Base-by-base conservation (phyloP, 2,329 filamentous ascomycete species). In the Aspergillus amoenus region DNA sequence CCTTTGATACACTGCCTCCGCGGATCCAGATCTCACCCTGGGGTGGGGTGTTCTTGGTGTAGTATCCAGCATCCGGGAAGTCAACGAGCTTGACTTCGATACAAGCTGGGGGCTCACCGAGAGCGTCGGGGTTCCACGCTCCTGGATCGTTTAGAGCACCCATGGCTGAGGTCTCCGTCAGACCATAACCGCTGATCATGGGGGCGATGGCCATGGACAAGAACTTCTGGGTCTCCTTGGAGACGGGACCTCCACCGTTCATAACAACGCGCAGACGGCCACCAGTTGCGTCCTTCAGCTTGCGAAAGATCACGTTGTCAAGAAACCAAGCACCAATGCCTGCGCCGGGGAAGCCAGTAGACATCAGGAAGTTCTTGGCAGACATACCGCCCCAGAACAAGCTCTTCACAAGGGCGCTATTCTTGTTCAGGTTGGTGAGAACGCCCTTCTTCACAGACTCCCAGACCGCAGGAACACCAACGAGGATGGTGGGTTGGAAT, bases 391-490 rank as follows among this genome's bases (percentile, higher is more conserved):
- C 84, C 85, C 85, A 88, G 82, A 99, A 99, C 61, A 97, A 77
- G 67, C 88, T 87, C 76, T 82, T 87, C 57, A 88, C 82, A 42
- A 97, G 57, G n/a, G 82, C 75, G 68, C 87, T 87, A 60, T 88
- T 84, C 57, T 83, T 79, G 70, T 90, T 88, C 59, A 97, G 87
- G 75, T 92, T 91, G 67, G 80, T 78, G 62, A 93, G 80, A 68
- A 99, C 90, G 54, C 94, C 94, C 81, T 99, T 99, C 81, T 92
- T 93, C 68, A 99, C 89, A 1, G 91, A 93, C 78, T 99, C 94
- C 93, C 93, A 99, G 32, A 99, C 89, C 57, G 95, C 93, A 2
- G 94, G 94, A 3, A 99, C 94, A 73, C 94, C 94, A 40, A 97
- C 89, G 72, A 99, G 84, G 70, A 97, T 84, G 2, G 92, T 95